Percentiles rank a stretch among this genome's conserved stretches.
phyloP scores from a whole-genome alignment of 1,284 basidiomycete genomes.

The Cutaneotrichosporon mucoides region DNA sequence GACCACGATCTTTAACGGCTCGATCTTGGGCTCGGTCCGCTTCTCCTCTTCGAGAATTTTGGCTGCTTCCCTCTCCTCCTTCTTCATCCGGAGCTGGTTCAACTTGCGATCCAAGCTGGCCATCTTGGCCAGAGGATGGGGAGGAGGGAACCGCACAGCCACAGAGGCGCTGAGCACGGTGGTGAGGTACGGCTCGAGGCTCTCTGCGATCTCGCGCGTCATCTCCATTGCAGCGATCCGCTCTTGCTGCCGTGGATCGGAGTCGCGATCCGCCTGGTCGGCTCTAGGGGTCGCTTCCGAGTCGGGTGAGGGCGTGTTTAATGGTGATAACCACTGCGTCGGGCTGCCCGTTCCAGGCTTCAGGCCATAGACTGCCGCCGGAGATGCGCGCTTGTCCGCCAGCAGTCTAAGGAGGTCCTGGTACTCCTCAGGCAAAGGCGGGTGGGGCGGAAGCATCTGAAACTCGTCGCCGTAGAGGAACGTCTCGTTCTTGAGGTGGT shows the following conservation, averaged over 20 bases:
- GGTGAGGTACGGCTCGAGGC: constrained; percentile 72
- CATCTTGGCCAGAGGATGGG: constrained; percentile 79
- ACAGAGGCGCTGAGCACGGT: constrained; percentile 89
- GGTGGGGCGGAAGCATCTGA: constrained; percentile 64
- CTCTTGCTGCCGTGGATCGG: constrained; percentile 51
- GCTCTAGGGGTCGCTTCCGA: too few relatives aligned
- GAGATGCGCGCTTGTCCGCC: constrained; percentile 6
- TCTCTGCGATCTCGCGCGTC: constrained; percentile 58
- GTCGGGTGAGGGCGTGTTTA: too few relatives aligned
- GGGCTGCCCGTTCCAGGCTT: too few relatives aligned
- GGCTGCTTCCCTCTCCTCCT: constrained; percentile 68
- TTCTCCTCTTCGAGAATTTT: constrained; percentile 71
- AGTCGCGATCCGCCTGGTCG: too few relatives aligned
- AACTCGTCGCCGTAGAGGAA: constrained; percentile 92
- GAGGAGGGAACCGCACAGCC: constrained; percentile 81
- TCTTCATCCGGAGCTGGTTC: constrained; percentile 61
- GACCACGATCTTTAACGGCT: constrained; percentile 14
- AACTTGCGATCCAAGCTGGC: constrained; percentile 76
- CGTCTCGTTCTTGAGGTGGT: constrained; percentile 84
- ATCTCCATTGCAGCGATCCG: constrained; percentile 53
- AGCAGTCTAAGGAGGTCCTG: constrained; percentile 34
- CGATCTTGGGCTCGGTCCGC: constrained; percentile 19
- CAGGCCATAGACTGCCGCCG: too few relatives aligned
- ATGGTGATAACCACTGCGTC: too few relatives aligned
- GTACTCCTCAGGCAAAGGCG: constrained; percentile 33